Evolutionary conservation across 129 eudicot species (phyloP).

Genomic region (Smallanthus sonchifolius): DNA sequence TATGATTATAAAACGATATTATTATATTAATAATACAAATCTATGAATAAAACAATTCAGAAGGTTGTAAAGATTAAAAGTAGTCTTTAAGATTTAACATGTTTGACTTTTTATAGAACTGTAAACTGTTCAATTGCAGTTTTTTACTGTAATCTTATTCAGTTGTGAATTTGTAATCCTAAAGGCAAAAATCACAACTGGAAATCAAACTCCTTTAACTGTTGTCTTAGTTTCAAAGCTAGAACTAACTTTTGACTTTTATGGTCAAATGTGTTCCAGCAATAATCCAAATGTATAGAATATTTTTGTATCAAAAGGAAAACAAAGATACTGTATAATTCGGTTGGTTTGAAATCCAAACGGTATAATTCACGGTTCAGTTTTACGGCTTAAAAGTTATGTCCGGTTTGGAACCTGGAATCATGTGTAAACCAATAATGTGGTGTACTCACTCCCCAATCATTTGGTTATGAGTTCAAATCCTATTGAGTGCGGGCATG

Average conservation of each 20-base stretch:
- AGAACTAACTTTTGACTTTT: slow-evolving; percentile 7
- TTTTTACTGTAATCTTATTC: background rate
- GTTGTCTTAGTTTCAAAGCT: background rate
- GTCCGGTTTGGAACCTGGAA: too few species aligned
- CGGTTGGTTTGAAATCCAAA: background rate
- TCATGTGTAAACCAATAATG: too few species aligned
- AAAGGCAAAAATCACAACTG: background rate
- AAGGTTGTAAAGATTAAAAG: background rate
- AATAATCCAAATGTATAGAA: background rate
- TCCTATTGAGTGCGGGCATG: too few species aligned
- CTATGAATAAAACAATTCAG: background rate
- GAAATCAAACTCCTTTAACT: background rate
- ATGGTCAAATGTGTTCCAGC: slow-evolving; percentile 3
- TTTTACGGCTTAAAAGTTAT: too few species aligned
- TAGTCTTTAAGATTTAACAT: background rate
- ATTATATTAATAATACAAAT: too few species aligned
- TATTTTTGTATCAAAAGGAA: background rate
- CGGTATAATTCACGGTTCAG: background rate
- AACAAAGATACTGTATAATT: background rate
- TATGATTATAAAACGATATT: too few species aligned
- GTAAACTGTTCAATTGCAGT: background rate
- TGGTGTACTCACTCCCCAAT: too few species aligned
- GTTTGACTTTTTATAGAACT: background rate
- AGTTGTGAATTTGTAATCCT: background rate
- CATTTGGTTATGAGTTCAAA: too few species aligned